Evolutionary conservation across 805 yeast genomes (phyloP).

Genomic region (Teunomyces tritomae): DNA sequence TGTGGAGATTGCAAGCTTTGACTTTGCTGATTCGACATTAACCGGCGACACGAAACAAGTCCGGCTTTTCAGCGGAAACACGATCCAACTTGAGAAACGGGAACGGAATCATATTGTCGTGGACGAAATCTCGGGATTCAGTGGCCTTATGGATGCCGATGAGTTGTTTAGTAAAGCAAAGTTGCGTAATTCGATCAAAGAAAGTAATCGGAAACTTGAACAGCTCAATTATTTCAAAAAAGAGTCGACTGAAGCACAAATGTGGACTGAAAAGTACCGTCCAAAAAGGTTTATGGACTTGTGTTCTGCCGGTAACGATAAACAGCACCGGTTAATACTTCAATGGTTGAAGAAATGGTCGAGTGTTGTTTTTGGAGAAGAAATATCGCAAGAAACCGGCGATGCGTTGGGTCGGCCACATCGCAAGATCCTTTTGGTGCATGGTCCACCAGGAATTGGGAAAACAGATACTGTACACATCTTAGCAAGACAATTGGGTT

Average conservation of each 20-base stretch:
- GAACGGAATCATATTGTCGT: background rate
- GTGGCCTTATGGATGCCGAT: slow-evolving; percentile 12
- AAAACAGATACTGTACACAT: slow-evolving; percentile 88
- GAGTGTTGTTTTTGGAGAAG: slow-evolving; percentile 28
- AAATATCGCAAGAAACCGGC: slow-evolving; percentile 8
- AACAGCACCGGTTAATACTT: slow-evolving; percentile 34
- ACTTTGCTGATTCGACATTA: background rate
- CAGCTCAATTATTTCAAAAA: background rate
- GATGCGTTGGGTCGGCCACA: slow-evolving; percentile 38
- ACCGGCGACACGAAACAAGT: slow-evolving; percentile 6
- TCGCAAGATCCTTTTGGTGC: slow-evolving; percentile 65
- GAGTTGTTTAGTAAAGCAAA: slow-evolving; percentile 12
- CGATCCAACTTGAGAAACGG: slow-evolving; percentile 7
- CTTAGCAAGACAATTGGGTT: slow-evolving; percentile 78
- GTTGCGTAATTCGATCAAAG: slow-evolving; percentile 7
- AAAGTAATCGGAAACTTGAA: slow-evolving; percentile 2
- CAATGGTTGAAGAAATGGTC: slow-evolving; percentile 44
- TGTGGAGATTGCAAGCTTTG: background rate
- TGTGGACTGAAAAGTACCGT: slow-evolving; percentile 42
- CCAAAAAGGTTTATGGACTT: slow-evolving; percentile 35
- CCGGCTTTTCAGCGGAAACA: slow-evolving; percentile 9
- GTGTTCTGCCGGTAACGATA: slow-evolving; percentile 46
- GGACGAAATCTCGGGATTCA: background rate
- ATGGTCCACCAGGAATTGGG: slow-evolving; percentile 94
- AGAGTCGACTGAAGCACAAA: slow-evolving; percentile 6